Evolutionary conservation across 768 basidiomycete genomes (phyloP).

Genomic region (Boletus pseudo-olivaceus): DNA sequence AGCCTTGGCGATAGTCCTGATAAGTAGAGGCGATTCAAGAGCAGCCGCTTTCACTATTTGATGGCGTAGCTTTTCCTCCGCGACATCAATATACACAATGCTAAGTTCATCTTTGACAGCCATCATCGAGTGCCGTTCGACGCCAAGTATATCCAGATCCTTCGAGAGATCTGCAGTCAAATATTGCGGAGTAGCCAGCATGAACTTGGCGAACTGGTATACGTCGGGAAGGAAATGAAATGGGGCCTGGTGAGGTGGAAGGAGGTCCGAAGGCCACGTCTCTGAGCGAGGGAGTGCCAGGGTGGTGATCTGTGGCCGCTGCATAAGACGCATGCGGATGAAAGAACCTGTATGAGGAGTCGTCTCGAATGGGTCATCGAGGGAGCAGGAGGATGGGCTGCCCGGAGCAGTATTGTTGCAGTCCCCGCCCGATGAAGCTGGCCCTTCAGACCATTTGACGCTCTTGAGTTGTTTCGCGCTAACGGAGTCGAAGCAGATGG

Average conservation of each 20-base stretch:
- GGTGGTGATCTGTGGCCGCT: slow-evolving; percentile 92
- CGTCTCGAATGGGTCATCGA: slow-evolving; percentile 34
- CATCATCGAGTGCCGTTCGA: slow-evolving; percentile 65
- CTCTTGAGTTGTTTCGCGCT: slow-evolving; percentile 87
- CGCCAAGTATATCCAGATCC: slow-evolving; percentile 68
- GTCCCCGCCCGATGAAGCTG: slow-evolving; percentile 32
- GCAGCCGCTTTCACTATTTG: slow-evolving; percentile 79
- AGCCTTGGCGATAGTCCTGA: slow-evolving; percentile 60
- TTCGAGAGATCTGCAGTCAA: slow-evolving; percentile 68
- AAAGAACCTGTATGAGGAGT: slow-evolving; percentile 52
- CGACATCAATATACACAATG: slow-evolving; percentile 74
- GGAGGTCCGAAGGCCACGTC: slow-evolving; percentile 92
- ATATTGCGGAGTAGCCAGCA: slow-evolving; percentile 90
- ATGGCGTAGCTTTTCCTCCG: slow-evolving; percentile 68
- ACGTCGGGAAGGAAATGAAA: slow-evolving; percentile 97
- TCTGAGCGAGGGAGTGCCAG: slow-evolving; percentile 87
- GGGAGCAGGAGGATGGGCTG: slow-evolving; percentile 45
- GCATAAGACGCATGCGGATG: slow-evolving; percentile 84
- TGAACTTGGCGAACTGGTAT: slow-evolving; percentile 84
- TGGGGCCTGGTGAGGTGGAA: slow-evolving; percentile 89
- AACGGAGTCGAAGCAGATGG: slow-evolving; percentile 94
- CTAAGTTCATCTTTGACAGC: slow-evolving; percentile 74
- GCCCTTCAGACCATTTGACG: slow-evolving; percentile 84
- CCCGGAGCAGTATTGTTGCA: slow-evolving; percentile 22
- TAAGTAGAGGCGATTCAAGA: slow-evolving; percentile 66